Evolutionary conservation across 495 filamentous ascomycete species (phyloP).

Genomic region (Annulohypoxylon nitens): DNA sequence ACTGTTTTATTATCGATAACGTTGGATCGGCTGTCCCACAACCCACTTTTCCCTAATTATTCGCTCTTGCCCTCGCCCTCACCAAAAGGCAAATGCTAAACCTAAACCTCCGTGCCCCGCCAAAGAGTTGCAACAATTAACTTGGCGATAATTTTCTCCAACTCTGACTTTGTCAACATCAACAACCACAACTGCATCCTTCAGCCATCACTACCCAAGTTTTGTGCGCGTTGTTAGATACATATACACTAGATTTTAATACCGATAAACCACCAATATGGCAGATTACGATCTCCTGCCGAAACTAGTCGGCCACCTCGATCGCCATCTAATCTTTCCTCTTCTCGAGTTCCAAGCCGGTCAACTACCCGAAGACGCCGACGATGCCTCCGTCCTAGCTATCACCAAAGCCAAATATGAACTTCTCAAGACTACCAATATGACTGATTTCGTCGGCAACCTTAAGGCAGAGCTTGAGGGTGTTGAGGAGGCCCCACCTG

Average conservation of each 20-base stretch:
- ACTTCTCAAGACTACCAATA: slow-evolving; percentile 94
- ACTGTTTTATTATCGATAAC: slow-evolving; percentile 20
- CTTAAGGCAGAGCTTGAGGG: slow-evolving; percentile 89
- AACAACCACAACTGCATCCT: slow-evolving; percentile 6
- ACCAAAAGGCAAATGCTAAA: not conserved
- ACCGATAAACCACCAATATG: slow-evolving; percentile 64
- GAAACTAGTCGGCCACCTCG: slow-evolving; percentile 90
- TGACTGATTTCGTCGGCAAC: slow-evolving; percentile 95
- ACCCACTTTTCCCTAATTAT: slow-evolving; percentile 41
- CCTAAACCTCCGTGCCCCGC: slow-evolving; percentile 26
- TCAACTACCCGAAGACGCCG: slow-evolving; percentile 69
- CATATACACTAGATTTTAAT: slow-evolving; percentile 5
- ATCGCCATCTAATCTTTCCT: slow-evolving; percentile 95
- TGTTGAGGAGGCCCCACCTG: slow-evolving; percentile 79
- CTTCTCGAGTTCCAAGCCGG: slow-evolving; percentile 83
- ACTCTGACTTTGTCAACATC: slow-evolving; percentile 13
- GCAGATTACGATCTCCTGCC: slow-evolving; percentile 86
- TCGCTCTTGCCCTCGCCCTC: slow-evolving; percentile 19
- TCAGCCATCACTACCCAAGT: slow-evolving; percentile 1
- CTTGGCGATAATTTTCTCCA: slow-evolving; percentile 33
- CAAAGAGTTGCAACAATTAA: slow-evolving; percentile 36
- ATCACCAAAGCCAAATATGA: slow-evolving; percentile 88
- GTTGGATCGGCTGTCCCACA: slow-evolving; percentile 25
- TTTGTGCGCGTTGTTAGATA: slow-evolving; percentile 5
- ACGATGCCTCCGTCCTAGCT: slow-evolving; percentile 71